A percentile compares a stretch with the other conserved stretches of the same genome.
phyloP scores from a whole-genome alignment of 345 rosid genomes.

The Reutealis trisperma region DNA sequence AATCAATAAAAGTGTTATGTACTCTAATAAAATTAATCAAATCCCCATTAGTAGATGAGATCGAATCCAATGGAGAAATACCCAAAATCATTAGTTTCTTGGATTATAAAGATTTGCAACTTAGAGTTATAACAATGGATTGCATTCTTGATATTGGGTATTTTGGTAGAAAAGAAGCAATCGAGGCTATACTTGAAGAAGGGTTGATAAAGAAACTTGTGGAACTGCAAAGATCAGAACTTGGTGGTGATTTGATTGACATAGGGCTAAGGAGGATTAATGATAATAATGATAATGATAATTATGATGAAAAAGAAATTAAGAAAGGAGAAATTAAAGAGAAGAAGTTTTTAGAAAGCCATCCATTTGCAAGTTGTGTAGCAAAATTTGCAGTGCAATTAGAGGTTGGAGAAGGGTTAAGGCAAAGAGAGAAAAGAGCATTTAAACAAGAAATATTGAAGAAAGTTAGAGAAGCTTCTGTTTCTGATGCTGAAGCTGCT shows the following conservation, averaged over 20 bases:
- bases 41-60: conserved; percentile 65
- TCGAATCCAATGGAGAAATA: conserved; percentile 48
- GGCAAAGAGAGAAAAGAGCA: conserved; percentile 66
- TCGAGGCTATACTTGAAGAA: conserved; percentile 49
- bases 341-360: conserved; percentile 41
- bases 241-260: conserved; percentile 64
- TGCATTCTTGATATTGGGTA: conserved; percentile 66
- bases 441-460: conserved; percentile 55
- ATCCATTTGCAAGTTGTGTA: conserved; percentile 69
- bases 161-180: conserved; percentile 65
- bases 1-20: conserved; percentile 43
- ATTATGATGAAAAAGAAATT: conserved; percentile 9
- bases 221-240: conserved; percentile 60
- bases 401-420: conserved; percentile 75
- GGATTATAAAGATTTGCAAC: conserved; percentile 45
- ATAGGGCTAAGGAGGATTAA: conserved; percentile 21
- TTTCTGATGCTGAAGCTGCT: conserved; percentile 61
- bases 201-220: conserved; percentile 49
- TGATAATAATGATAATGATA: conserved; percentile 11
- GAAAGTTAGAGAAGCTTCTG: conserved; percentile 48
- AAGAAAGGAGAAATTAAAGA: conserved; percentile 23
- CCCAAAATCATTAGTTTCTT: conserved; percentile 44
- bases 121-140: conserved; percentile 43
- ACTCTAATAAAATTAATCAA: conserved; percentile 48
- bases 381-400: conserved; percentile 71